Percentiles rank a stretch among this genome's conserved stretches.
These are phyloP conservation scores for Mycocentrospora acerina DNA, from an alignment of 2,329 filamentous ascomycete species.

Conservation along the genomic window DNA sequence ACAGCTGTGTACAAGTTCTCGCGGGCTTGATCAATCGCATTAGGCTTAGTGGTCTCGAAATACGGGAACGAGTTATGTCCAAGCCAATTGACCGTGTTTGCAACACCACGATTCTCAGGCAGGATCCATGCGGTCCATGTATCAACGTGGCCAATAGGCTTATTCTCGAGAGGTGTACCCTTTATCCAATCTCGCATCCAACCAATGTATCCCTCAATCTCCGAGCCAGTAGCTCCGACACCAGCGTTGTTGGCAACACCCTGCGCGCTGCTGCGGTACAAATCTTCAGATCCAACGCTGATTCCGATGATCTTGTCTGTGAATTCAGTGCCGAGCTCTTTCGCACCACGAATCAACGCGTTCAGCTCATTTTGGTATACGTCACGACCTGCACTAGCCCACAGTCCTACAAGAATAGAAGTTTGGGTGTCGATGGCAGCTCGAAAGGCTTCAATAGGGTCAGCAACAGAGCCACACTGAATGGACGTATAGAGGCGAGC, in stretches of 20 bases:
- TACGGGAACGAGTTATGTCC: conserved; percentile 87
- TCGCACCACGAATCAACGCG: conserved; percentile 68
- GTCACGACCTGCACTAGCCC: conserved; percentile 68
- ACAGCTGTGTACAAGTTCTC: conserved; percentile 68
- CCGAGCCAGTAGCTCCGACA: conserved; percentile 61
- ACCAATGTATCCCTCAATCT: conserved; percentile 68
- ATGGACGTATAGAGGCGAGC: conserved; percentile 73
- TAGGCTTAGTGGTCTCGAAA: conserved; percentile 64
- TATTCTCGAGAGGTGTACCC: conserved; percentile 59
- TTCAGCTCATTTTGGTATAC: conserved; percentile 70
- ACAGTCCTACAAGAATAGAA: conserved; percentile 76
- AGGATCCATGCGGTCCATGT: conserved; percentile 76
- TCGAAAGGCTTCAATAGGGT: conserved; percentile 25
- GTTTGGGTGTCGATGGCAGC: conserved; percentile 72
- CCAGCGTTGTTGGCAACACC: conserved; percentile 63
- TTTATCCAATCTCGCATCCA: conserved; percentile 64
- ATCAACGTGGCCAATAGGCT: conserved; percentile 78
- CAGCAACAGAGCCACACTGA: conserved; percentile 64
- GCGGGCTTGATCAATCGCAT: conserved; percentile 62
- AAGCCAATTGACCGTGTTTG: conserved; percentile 71
- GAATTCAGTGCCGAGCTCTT: conserved; percentile 66
- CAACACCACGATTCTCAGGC: conserved; percentile 67
- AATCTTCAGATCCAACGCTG: conserved; percentile 81
- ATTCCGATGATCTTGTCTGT: conserved; percentile 72
- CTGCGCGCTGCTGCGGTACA: conserved; percentile 60